Evolutionary conservation across 768 basidiomycete genomes (phyloP), one percentile per base, ranked within the genome.

Genomic region (Mycena alexandri): DNA sequence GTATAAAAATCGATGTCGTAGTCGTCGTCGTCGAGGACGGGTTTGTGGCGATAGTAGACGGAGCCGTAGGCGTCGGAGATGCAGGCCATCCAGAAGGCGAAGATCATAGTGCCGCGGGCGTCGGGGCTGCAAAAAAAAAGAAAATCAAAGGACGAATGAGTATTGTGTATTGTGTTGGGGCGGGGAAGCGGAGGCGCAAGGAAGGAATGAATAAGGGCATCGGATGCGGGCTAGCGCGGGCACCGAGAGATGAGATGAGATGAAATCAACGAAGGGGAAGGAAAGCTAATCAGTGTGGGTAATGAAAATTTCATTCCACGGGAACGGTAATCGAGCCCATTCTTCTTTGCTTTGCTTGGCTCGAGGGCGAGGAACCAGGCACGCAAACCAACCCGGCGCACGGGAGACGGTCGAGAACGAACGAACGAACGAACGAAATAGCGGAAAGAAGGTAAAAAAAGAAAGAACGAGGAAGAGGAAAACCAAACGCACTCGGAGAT

Each of bases 41-140:
- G 94, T 79, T 95, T 94, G 69, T 91, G 85, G 67, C 94, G 88
- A 80, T 95, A 94, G 78, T 94, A 95, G 36, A 89, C 89, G 34
- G 93, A 87, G 29, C 89, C 88, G 79, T 92, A 94, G 9, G 94
- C 93, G 74, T 98, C 96, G 38, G 87, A 85, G 51, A 95, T 82
- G 77, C 91, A 93, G 10, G 94, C 90, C 88, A 95, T 92, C 94
- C 95, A 96, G 92, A 95, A 96, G 1, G 94, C 91, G 74, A 94
- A 95, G 57, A 93, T 91, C 90, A 95, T 93, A 8, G 91, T 93
- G 25, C 92, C 91, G 58, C 91, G 88, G 55, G 84, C 88, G 73
- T 94, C 93, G 44, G 87, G 84, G 75, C 70, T 71, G 42, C 92
- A 46, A 87, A 83, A 74, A 52, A 65, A 36, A 17, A 29, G 6